Conservation (phyloP, 2,329 filamentous ascomycete genomes). For the Cladosporium sp. region DNA sequence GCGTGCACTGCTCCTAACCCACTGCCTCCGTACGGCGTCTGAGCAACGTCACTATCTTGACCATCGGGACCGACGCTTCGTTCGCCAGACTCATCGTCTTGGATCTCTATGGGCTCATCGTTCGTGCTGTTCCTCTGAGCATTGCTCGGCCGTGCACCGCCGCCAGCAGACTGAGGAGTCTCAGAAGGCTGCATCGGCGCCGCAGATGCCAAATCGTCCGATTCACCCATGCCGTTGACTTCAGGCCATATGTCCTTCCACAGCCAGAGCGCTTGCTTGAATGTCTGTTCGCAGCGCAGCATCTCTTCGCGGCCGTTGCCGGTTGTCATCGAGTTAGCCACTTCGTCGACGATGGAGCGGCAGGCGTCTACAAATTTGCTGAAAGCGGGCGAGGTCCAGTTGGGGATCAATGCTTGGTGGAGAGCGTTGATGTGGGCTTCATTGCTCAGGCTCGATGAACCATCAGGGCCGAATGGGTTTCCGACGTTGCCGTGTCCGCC, state of each 20-base stretch:
- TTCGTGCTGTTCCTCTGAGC: slow-evolving; percentile 20
- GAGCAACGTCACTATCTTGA: slow-evolving; percentile 22
- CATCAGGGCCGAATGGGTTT: slow-evolving; percentile 14
- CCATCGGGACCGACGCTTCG: slow-evolving; percentile 22
- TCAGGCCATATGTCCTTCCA: slow-evolving; percentile 54
- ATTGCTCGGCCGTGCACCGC: neutral
- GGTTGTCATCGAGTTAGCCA: slow-evolving; percentile 50
- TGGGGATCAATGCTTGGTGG: slow-evolving; percentile 53
- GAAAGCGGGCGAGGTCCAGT: slow-evolving; percentile 54
- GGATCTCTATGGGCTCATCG: slow-evolving; percentile 25
- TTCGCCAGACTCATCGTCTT: slow-evolving; percentile 24
- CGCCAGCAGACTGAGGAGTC: slow-evolving; percentile 5
- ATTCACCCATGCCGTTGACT: slow-evolving; percentile 53
- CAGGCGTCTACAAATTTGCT: slow-evolving; percentile 54
- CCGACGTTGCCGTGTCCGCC: neutral
- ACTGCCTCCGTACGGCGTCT: slow-evolving; percentile 30
- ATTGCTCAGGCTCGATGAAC: slow-evolving; percentile 33
- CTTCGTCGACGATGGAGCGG: slow-evolving; percentile 51
- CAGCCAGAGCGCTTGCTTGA: slow-evolving; percentile 51
- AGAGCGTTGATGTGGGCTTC: slow-evolving; percentile 52
- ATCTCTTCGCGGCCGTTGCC: slow-evolving; percentile 53
- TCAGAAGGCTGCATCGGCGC: slow-evolving; percentile 1
- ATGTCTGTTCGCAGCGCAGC: slow-evolving; percentile 50
- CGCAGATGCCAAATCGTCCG: slow-evolving; percentile 38
- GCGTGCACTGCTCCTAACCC: slow-evolving; percentile 30